Evolutionary conservation across 2,329 filamentous ascomycete species (phyloP), one percentile per base, ranked within the genome.

Genomic region (Diaporthe citri): DNA sequence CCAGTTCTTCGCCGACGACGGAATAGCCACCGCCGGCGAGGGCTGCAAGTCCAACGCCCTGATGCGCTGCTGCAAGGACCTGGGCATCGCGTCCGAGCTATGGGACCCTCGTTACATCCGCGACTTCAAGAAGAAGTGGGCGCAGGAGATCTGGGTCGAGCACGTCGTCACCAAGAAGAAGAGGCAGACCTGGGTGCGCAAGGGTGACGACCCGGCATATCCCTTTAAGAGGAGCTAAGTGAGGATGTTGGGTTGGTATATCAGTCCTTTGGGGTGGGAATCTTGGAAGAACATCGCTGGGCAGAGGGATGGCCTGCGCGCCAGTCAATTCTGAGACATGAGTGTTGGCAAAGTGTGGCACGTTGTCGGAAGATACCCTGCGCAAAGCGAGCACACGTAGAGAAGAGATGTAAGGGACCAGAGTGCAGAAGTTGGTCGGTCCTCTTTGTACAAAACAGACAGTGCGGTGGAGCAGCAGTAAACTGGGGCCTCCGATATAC

Each of bases 41-140:
- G 97, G 97, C 71, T 97, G 95, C 89, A 98, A 98, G 86, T 98
- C 95, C 77, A 99, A 99, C 82, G 97, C 97, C 17, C 89, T 99
- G 78, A 97, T 98, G 92, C 94, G 97, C 75, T 98, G 96, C 89
- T 98, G 97, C 88, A 99, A 99, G 87, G 97, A 99, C 84, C 87
- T 99, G 43, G 97, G 97, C 48, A 94, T 99, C 78, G 97, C 95
- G 1, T 96, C 93, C 78, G 97, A 99, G 85, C 90, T 99, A 28
- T 99, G 97, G 97, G 97, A 99, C 86, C 97, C 97, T 48, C 88
- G 94, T 73, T 99, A 94, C 86, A 95, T 98, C 78, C 91, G 94
- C 80, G 90, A 90, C 79, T 99, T 95, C 86, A 94, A 94, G 88
- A 91, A 91, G 80, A 86, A 92, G 79, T 86, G 94, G 81, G 93